Conservation (phyloP, 768 basidiomycete genomes). For the Boletales sp. region DNA sequence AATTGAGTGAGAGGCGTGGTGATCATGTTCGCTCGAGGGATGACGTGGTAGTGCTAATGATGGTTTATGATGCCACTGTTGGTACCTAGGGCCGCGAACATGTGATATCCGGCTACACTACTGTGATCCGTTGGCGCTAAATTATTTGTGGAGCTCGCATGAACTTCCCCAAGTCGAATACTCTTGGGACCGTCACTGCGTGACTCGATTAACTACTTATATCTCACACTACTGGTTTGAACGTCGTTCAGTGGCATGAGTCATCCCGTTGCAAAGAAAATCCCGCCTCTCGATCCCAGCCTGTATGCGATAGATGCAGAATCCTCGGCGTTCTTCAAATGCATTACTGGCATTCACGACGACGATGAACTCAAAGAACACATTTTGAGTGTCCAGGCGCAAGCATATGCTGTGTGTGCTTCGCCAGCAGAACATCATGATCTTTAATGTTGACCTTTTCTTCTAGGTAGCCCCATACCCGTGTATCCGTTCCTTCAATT, state of each 20-base stretch:
- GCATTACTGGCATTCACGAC: conserved; percentile 27
- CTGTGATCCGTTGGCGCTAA: too few relatives aligned
- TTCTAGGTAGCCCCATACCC: conserved; percentile 21
- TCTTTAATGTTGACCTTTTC: not conserved
- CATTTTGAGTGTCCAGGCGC: conserved; percentile 31
- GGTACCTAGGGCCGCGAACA: too few relatives aligned
- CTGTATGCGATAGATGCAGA: conserved; percentile 12
- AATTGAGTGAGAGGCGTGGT: conserved; percentile 60
- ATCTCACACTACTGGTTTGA: too few relatives aligned
- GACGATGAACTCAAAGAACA: conserved; percentile 30
- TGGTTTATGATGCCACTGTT: not conserved
- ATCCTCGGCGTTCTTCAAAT: conserved; percentile 27
- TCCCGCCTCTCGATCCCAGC: conserved; percentile 7
- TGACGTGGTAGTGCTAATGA: not conserved
- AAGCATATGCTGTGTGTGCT: conserved; percentile 29
- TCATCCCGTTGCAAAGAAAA: not conserved
- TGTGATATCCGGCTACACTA: too few relatives aligned
- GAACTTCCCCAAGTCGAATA: too few relatives aligned
- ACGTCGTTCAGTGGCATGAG: not conserved
- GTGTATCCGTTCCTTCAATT: conserved; percentile 19
- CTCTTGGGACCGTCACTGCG: too few relatives aligned
- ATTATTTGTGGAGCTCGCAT: too few relatives aligned
- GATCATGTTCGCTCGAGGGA: conserved; percentile 28
- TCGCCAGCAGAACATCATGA: too few relatives aligned
- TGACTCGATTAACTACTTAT: too few relatives aligned